Evolutionary conservation across 306 rosid genomes (phyloP).

Genomic region (Trifolium fragiferum): DNA sequence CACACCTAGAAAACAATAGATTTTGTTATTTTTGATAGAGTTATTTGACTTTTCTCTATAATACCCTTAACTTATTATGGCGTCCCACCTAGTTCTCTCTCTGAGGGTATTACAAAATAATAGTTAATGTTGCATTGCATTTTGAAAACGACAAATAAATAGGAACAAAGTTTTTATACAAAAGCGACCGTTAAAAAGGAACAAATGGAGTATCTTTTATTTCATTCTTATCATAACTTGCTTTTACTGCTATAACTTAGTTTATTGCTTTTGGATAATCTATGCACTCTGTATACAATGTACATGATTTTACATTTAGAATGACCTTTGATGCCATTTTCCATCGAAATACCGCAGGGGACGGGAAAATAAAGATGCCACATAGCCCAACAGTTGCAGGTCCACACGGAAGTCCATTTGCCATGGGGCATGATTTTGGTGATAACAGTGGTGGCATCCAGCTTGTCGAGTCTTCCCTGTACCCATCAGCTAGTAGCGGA

Average conservation of each 20-base stretch:
- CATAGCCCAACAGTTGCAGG: slow-evolving; percentile 81
- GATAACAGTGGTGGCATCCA: slow-evolving; percentile 63
- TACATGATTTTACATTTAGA: slow-evolving; percentile 19
- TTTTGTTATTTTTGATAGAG: no score
- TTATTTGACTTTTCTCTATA: no score
- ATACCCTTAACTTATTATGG: no score
- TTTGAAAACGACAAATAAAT: no score
- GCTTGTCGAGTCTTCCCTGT: slow-evolving; percentile 69
- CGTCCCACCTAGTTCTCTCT: no score
- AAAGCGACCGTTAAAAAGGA: no score
- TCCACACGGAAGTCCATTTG: slow-evolving; percentile 63
- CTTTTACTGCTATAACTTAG: background rate
- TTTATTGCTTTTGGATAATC: background rate
- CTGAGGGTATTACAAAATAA: no score
- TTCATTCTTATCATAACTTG: slow-evolving; percentile 3
- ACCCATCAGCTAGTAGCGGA: slow-evolving; percentile 60
- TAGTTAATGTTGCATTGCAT: no score
- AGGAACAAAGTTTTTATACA: no score
- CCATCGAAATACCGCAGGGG: slow-evolving; percentile 57
- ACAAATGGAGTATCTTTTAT: background rate
- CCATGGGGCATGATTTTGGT: slow-evolving; percentile 53
- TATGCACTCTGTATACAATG: slow-evolving; percentile 5
- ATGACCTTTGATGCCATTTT: slow-evolving; percentile 29
- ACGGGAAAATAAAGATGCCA: slow-evolving; percentile 89
- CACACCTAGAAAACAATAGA: no score